Evolutionary conservation across 2,329 filamentous ascomycete species (phyloP).

Genomic region (Clarireedia hainanense): DNA sequence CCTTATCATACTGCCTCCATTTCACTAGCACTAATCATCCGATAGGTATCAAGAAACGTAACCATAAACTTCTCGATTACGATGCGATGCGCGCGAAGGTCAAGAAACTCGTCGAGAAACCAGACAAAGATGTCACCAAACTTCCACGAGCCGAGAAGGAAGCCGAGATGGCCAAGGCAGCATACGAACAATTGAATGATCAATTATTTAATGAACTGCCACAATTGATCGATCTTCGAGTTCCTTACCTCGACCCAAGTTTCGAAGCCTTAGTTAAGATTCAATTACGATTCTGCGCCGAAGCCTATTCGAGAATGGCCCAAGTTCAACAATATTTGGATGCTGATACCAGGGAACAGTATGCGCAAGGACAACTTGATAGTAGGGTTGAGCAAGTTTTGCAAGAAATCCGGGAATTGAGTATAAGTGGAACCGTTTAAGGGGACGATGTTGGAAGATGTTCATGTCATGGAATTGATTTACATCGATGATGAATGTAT

Average conservation of each 20-base stretch:
- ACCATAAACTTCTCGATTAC: conserved; percentile 98
- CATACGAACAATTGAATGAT: conserved; percentile 96
- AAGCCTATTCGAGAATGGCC: conserved; percentile 95
- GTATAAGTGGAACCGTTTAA: conserved; percentile 70
- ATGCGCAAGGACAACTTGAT: conserved; percentile 88
- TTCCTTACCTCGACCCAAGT: conserved; percentile 92
- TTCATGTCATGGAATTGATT: neutral
- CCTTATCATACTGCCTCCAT: neutral
- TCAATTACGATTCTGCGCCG: conserved; percentile 92
- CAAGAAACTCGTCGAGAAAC: conserved; percentile 95
- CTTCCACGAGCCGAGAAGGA: conserved; percentile 94
- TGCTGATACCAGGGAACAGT: conserved; percentile 90
- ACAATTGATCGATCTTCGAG: conserved; percentile 90
- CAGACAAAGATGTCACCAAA: conserved; percentile 96
- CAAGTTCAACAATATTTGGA: conserved; percentile 99
- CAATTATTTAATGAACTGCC: conserved; percentile 89
- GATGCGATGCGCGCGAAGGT: conserved; percentile 92
- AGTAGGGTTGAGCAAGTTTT: conserved; percentile 88
- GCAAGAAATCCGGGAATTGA: conserved; percentile 94
- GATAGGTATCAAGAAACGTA: conserved; percentile 91
- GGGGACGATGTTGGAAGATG: neutral
- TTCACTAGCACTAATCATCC: conserved; percentile 14
- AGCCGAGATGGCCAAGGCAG: conserved; percentile 83
- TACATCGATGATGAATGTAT: conserved; percentile 8
- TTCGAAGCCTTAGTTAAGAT: conserved; percentile 99